These are phyloP conservation scores for Pholiota molesta DNA, from an alignment of 768 basidiomycete genomes.

Conservation along the genomic window DNA sequence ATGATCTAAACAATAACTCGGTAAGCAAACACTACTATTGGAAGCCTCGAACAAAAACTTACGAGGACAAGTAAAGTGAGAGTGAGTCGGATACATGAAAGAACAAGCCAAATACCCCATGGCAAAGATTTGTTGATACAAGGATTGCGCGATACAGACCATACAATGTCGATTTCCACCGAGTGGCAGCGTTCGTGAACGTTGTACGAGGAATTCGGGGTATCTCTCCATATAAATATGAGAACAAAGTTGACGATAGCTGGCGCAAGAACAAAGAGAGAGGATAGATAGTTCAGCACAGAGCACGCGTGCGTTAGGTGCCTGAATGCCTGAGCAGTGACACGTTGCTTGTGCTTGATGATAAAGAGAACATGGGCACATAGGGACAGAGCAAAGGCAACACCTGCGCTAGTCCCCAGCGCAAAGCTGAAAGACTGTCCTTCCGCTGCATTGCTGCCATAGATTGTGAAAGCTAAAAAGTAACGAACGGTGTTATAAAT, in stretches of 20 bases:
- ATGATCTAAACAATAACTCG: slow-evolving; percentile 12
- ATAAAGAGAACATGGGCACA: slow-evolving; percentile 41
- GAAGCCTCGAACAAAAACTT: slow-evolving; percentile 30
- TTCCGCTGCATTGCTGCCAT: slow-evolving; percentile 30
- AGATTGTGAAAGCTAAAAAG: slow-evolving; percentile 56
- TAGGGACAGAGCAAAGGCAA: slow-evolving; percentile 42
- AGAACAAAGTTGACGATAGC: slow-evolving; percentile 59
- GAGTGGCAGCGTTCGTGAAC: slow-evolving; percentile 48
- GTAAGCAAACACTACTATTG: not conserved
- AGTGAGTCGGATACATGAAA: slow-evolving; percentile 53
- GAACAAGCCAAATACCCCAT: slow-evolving; percentile 58
- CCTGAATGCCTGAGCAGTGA: slow-evolving; percentile 32
- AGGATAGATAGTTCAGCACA: slow-evolving; percentile 43
- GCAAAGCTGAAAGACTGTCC: slow-evolving; percentile 49
- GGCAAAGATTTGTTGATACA: slow-evolving; percentile 35
- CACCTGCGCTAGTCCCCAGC: slow-evolving; percentile 49
- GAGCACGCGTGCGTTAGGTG: slow-evolving; percentile 32
- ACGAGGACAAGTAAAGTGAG: slow-evolving; percentile 58
- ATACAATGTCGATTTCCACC: slow-evolving; percentile 47
- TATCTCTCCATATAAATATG: slow-evolving; percentile 53
- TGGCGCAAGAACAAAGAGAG: slow-evolving; percentile 51
- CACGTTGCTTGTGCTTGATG: slow-evolving; percentile 40
- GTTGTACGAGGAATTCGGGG: slow-evolving; percentile 36
- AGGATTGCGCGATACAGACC: slow-evolving; percentile 26
- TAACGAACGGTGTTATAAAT: slow-evolving; percentile 68